A percentile compares a stretch with the other conserved stretches of the same genome.
These are phyloP conservation scores for Botrytis galanthina DNA, from an alignment of 2,329 filamentous ascomycete species.

Conservation along the genomic window DNA sequence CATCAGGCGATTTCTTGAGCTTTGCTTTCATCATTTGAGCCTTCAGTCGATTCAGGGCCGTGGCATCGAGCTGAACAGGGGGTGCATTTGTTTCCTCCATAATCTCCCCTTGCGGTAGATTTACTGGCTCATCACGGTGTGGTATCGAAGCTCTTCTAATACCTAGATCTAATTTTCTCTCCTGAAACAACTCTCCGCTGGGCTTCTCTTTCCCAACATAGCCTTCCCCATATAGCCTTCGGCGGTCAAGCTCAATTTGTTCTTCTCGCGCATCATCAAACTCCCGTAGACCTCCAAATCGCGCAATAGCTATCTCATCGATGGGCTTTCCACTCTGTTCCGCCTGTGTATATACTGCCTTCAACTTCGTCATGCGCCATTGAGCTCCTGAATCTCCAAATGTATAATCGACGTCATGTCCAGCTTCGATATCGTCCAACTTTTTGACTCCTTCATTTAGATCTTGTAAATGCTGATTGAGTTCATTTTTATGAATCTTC, in stretches of 20 bases:
- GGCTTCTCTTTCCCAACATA: slow-evolving; percentile 86
- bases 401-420: slow-evolving; percentile 70
- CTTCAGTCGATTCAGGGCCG: slow-evolving; percentile 81
- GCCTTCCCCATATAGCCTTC: slow-evolving; percentile 77
- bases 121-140: slow-evolving; percentile 38
- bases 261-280: slow-evolving; percentile 96
- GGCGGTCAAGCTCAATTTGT: slow-evolving; percentile 81
- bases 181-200: slow-evolving; percentile 78
- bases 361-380: slow-evolving; percentile 96
- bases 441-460: slow-evolving; percentile 54
- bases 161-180: slow-evolving; percentile 64
- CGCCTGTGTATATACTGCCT: slow-evolving; percentile 76
- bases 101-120: slow-evolving; percentile 52
- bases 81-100: slow-evolving; percentile 54
- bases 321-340: slow-evolving; percentile 69
- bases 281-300: slow-evolving; percentile 75
- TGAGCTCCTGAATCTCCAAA: slow-evolving; percentile 88
- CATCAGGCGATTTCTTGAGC: slow-evolving; percentile 72
- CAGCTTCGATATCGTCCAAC: slow-evolving; percentile 51
- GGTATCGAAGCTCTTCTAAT: slow-evolving; percentile 43
- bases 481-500: slow-evolving; percentile 69
- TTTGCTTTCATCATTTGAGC: slow-evolving; percentile 97
- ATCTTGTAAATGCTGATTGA: slow-evolving; percentile 68
- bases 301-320: slow-evolving; percentile 79
- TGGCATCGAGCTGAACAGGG: slow-evolving; percentile 65